Base-by-base conservation (phyloP, 345 rosid species). In the Acer saccharum region DNA sequence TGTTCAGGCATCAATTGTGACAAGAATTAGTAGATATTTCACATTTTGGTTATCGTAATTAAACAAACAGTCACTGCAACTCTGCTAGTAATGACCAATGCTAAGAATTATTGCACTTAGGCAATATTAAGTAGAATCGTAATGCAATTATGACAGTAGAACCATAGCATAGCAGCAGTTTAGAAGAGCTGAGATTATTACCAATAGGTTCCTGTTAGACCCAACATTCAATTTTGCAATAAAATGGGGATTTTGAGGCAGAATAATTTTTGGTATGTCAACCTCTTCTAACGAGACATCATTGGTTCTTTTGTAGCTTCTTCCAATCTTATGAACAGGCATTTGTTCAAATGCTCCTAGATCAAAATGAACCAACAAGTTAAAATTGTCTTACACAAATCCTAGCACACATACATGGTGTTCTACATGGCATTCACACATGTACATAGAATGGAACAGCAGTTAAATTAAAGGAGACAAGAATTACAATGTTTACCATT, bases 191-290 rank as follows among this genome's bases (percentile, higher is more conserved):
- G 20, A 29, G 69, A 66, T 66, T 10, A 35, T 44, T 68, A 68
- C 72, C 72, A 43, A 44, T 44, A 21, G 8, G 50, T 68, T 20
- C 29, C 17, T 43, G 17, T 3, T 58, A 27, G 20, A 2, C 7
- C n/a, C 46, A 1, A 5, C 1, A 17, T 13, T 25, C n/a, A 57
- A 7, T n/a, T 48, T 65, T 18, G 78, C 23, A 29, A 75, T 46
- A 25, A 63, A n/a, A 46, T 18, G 35, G 7, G 78, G 78, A 65
- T 75, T 75, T 50, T 17, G 50, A 20, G 9, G n/a, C 4, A n/a
- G 14, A 21, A 66, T n/a, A 11, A 65, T 50, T 14, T 65, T 35
- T 14, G 63, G 29, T n/a, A 52, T 14, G 3, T 48, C 71, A 6
- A 29, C 50, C 29, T 12, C 10, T 29, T 23, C 68, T 3, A n/a